Evolutionary conservation across 495 filamentous ascomycete genomes (phyloP).

Genomic region (Podospora conica): DNA sequence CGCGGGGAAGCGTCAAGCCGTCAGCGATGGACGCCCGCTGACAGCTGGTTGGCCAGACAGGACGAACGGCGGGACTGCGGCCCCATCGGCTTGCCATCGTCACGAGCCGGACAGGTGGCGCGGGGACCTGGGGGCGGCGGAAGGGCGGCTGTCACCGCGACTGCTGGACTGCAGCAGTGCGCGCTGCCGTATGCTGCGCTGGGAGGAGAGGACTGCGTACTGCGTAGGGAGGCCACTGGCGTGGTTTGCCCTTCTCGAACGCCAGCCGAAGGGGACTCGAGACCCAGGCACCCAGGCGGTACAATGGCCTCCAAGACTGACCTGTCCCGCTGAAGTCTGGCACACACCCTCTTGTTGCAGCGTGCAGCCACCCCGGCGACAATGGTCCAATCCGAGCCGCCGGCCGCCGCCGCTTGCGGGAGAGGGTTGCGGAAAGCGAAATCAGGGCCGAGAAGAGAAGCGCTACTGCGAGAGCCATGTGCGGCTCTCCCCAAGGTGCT

Average conservation of each 20-base stretch:
- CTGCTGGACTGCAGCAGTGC: neutral
- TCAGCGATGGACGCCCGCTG: neutral
- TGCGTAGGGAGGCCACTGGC: no score
- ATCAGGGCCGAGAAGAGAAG: neutral
- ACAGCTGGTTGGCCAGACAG: constrained; percentile 1
- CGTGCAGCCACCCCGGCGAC: neutral
- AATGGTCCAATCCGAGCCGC: neutral
- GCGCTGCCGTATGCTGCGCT: neutral
- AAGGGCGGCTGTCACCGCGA: neutral
- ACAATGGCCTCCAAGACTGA: neutral
- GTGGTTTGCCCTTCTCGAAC: neutral
- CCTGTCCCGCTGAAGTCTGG: no score
- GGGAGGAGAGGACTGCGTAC: neutral
- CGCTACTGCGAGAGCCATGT: neutral
- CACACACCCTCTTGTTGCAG: neutral
- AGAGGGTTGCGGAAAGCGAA: constrained; percentile 5
- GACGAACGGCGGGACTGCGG: neutral
- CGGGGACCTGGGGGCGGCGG: constrained; percentile 1
- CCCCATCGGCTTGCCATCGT: constrained; percentile 2
- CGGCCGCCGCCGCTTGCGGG: neutral
- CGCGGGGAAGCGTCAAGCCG: neutral
- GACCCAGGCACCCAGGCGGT: neutral
- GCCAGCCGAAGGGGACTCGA: neutral
- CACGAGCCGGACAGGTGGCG: constrained; percentile 5
- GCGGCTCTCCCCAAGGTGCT: constrained; percentile 7